Evolutionary conservation across 768 basidiomycete species (phyloP), one percentile per base, ranked within the genome.

Genomic region (Plicaturopsis crispa): DNA sequence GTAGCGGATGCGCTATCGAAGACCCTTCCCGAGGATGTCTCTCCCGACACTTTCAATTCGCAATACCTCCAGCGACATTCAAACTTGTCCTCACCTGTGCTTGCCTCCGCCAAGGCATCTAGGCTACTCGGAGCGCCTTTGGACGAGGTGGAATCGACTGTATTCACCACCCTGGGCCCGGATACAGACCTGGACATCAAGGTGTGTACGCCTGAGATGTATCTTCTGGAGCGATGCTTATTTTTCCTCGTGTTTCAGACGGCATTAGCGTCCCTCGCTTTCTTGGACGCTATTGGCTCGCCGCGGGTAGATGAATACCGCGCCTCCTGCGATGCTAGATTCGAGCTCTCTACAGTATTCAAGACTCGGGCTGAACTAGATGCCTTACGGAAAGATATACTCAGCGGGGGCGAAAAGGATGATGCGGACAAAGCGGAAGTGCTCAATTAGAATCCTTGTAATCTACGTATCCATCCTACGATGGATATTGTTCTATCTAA

Each of bases 21-120:
- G 31, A 50, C 89, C 31, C 56, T 89, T 4, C 77, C 86, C 0
- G 63, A 61, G 1, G 72, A 72, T 19, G 45, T 79, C 2, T 69
- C 79, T 0, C 49, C 78, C n/a, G 78, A 83, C 30, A 70, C 69
- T 0, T 84, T 71, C 63, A 91, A 86, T 51, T 72, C 78, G 13
- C 75, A 85, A 44, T 90, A 81, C 55, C 69, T 90, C 10, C 84
- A 92, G 51, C 64, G 52, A 12, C 71, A 83, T 43, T 61, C 77
- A 0, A 48, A 57, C 1, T 69, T 69, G 7, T 65, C 75, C 0
- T 44, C 55, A 2, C 76, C 78, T 0, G 61, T 84, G 23, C 57
- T 94, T 5, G 81, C 77, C 3, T 67, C 66, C 30, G 88, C 88
- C 5, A 69, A 70, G 50, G 85, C 69, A 1, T 60, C 69, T 11